Conservation (phyloP, 2,329 filamentous ascomycete species). For the Venturia effusa region DNA sequence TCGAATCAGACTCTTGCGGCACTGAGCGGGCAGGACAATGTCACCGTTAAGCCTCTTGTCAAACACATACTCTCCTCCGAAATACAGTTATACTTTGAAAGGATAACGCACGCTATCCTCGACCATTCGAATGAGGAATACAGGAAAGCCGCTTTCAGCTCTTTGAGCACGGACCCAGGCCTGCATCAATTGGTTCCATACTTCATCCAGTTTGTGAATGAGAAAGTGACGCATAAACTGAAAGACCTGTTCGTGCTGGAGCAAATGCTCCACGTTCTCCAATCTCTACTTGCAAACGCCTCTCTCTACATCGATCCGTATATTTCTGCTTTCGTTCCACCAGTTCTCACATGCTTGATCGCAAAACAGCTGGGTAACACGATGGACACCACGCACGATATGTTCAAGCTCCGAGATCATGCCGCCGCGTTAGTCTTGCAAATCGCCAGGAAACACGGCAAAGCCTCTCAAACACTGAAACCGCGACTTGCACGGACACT, state of each 20-base stretch:
- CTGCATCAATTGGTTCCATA: slow-evolving; percentile 94
- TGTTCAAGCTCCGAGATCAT: slow-evolving; percentile 76
- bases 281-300: slow-evolving; percentile 73
- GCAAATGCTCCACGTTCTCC: slow-evolving; percentile 85
- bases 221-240: slow-evolving; percentile 88
- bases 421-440: slow-evolving; percentile 71
- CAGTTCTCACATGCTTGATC: slow-evolving; percentile 84
- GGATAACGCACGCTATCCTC: slow-evolving; percentile 78
- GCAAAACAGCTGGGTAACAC: slow-evolving; percentile 63
- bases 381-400: slow-evolving; percentile 37
- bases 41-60: slow-evolving; percentile 77
- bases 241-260: slow-evolving; percentile 81
- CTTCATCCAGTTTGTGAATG: slow-evolving; percentile 89
- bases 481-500: slow-evolving; percentile 87
- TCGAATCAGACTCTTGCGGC: slow-evolving; percentile 78
- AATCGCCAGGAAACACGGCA: slow-evolving; percentile 71
- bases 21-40: slow-evolving; percentile 71
- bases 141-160: slow-evolving; percentile 74
- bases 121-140: slow-evolving; percentile 83
- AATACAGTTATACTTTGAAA: slow-evolving; percentile 92
- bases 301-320: slow-evolving; percentile 66
- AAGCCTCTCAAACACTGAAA: slow-evolving; percentile 70
- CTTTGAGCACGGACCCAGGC: slow-evolving; percentile 77
- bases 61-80: slow-evolving; percentile 96
- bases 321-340: slow-evolving; percentile 62